These are phyloP conservation scores for Diversispora eburnea DNA, from an alignment of 192 early-diverging fungal genomes.

Conservation along the genomic window DNA sequence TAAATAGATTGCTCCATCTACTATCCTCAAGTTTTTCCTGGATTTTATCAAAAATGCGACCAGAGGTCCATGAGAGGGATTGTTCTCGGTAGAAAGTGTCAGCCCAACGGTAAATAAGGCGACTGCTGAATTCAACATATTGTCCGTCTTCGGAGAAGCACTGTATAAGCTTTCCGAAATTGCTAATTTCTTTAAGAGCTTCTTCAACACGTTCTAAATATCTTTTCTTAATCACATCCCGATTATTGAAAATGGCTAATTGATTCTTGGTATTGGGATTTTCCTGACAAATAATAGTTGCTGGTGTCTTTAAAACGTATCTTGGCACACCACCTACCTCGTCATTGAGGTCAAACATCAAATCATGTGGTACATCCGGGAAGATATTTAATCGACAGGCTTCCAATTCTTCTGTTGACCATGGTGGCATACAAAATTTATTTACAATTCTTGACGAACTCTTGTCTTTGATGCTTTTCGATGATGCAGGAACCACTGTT, in stretches of 20 bases:
- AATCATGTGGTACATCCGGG: neutral
- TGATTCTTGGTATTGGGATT: neutral
- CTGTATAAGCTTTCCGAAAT: constrained; percentile 27
- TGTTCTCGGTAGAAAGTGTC: constrained; percentile 15
- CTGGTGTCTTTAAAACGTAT: constrained; percentile 4
- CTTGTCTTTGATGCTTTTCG: neutral
- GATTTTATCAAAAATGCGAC: constrained; percentile 14
- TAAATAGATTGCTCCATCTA: too few relatives aligned
- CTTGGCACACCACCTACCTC: constrained; percentile 4
- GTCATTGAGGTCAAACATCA: neutral
- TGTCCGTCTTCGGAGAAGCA: constrained; percentile 24
- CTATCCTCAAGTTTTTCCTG: constrained; percentile 4
- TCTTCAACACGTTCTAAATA: constrained; percentile 18
- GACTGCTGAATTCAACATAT: constrained; percentile 19
- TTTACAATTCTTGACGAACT: constrained; percentile 2
- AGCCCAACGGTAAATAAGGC: constrained; percentile 32
- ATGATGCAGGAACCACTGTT: constrained; percentile 19
- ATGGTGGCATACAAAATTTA: constrained; percentile 18
- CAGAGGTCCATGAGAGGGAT: constrained; percentile 32
- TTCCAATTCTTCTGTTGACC: constrained; percentile 20
- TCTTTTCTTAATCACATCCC: constrained; percentile 5
- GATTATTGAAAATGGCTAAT: neutral
- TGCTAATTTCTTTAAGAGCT: constrained; percentile 10
- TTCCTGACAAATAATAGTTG: constrained; percentile 5
- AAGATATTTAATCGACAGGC: neutral